phyloP scores from a whole-genome alignment of 352 stramenopile species.

The Stramenopiles sp. region DNA sequence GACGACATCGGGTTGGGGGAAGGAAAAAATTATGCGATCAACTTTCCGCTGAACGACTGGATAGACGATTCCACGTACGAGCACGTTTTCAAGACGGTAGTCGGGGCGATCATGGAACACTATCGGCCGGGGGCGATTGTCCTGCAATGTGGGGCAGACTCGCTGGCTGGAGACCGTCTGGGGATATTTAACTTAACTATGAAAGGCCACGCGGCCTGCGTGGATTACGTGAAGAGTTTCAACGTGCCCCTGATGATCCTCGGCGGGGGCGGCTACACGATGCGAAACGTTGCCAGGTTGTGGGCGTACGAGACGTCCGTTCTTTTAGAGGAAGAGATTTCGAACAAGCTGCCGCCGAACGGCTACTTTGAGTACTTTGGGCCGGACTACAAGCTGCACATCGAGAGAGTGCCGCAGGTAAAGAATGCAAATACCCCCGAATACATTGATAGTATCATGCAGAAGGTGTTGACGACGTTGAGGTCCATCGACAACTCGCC shows the following conservation, averaged over 20 bases:
- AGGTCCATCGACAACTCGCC: slow-evolving; percentile 81
- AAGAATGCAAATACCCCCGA: slow-evolving; percentile 55
- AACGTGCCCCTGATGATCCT: slow-evolving; percentile 51
- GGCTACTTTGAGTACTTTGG: slow-evolving; percentile 99
- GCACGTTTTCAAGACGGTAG: slow-evolving; percentile 86
- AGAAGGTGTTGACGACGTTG: slow-evolving; percentile 79
- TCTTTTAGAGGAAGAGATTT: slow-evolving; percentile 57
- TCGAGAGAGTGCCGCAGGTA: slow-evolving; percentile 78
- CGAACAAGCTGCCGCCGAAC: slow-evolving; percentile 94
- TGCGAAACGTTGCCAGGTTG: slow-evolving; percentile 62
- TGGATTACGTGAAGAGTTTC: slow-evolving; percentile 61
- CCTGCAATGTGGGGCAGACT: slow-evolving; percentile 91
- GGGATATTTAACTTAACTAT: slow-evolving; percentile 94
- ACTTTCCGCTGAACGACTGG: slow-evolving; percentile 82
- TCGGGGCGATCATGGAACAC: slow-evolving; percentile 46
- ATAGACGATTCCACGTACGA: slow-evolving; percentile 88
- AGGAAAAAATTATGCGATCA: slow-evolving; percentile 83
- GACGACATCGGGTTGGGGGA: slow-evolving; percentile 57
- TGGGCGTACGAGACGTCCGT: slow-evolving; percentile 95
- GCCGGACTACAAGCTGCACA: slow-evolving; percentile 88
- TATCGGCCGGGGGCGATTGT: slow-evolving; percentile 70
- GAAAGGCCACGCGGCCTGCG: slow-evolving; percentile 53
- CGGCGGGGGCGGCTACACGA: slow-evolving; percentile 54
- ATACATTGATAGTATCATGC: slow-evolving; percentile 59
- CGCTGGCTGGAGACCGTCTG: slow-evolving; percentile 80